Conservation (phyloP, 1,139 yeast species). For the Keqinozyma sinolaborantium region DNA sequence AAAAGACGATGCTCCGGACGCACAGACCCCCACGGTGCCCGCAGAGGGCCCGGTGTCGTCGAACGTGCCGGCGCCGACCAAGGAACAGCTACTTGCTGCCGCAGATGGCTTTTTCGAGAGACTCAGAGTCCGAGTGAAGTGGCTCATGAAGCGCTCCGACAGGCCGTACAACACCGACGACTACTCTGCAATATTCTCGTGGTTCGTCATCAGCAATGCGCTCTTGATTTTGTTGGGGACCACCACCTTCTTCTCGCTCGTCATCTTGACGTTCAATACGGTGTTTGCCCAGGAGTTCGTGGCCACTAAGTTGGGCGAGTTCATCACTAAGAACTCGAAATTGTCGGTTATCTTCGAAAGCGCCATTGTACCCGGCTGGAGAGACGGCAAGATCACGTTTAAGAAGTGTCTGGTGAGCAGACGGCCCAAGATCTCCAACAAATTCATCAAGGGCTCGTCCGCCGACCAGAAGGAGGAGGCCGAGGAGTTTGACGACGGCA, state of each 20-base stretch:
- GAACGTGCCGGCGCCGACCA: slow-evolving; percentile 14
- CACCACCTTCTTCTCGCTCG: slow-evolving; percentile 79
- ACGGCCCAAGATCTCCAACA: slow-evolving; percentile 59
- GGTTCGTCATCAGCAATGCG: slow-evolving; percentile 87
- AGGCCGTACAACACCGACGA: slow-evolving; percentile 86
- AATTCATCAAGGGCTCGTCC: slow-evolving; percentile 68
- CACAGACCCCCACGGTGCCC: background rate
- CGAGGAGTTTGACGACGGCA: slow-evolving; percentile 65
- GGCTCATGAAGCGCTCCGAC: slow-evolving; percentile 57
- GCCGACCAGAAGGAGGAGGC: slow-evolving; percentile 25
- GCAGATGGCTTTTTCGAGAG: slow-evolving; percentile 51
- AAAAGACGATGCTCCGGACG: no score
- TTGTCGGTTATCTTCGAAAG: slow-evolving; percentile 85
- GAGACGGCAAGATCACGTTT: slow-evolving; percentile 80
- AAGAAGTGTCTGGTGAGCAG: slow-evolving; percentile 83
- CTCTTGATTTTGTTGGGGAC: slow-evolving; percentile 78
- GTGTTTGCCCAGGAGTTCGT: slow-evolving; percentile 88
- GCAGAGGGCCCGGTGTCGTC: background rate
- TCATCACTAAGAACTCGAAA: slow-evolving; percentile 82
- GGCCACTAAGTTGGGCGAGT: slow-evolving; percentile 76
- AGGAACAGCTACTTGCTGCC: slow-evolving; percentile 50
- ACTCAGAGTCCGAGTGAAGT: slow-evolving; percentile 56
- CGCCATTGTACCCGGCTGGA: slow-evolving; percentile 95
- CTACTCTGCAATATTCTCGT: slow-evolving; percentile 81
- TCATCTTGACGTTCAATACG: slow-evolving; percentile 77